phyloP scores from a whole-genome alignment of 73 alveolate species.

The Diophrys appendiculata region DNA sequence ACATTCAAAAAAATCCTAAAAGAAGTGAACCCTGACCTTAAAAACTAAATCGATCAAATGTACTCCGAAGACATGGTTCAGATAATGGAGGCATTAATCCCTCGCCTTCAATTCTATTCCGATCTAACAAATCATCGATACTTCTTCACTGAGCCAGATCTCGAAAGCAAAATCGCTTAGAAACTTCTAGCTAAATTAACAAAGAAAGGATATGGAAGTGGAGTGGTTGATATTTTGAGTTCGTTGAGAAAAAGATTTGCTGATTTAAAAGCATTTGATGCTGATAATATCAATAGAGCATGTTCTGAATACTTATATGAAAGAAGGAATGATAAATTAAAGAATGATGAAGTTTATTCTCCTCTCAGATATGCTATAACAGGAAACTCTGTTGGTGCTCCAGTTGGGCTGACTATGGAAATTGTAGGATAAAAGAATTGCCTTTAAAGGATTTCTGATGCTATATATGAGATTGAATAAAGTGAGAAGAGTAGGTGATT shows the following conservation, averaged over 20 bases:
- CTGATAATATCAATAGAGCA: constrained; percentile 25
- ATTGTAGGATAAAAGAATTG: too few species aligned
- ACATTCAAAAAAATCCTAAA: constrained; percentile 23
- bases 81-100: constrained; percentile 47
- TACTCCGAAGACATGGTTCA: constrained; percentile 19
- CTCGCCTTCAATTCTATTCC: constrained; percentile 46
- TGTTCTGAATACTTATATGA: constrained; percentile 53
- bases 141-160: constrained; percentile 59
- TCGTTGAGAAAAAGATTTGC: constrained; percentile 24
- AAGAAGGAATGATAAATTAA: too few species aligned
- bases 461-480: too few species aligned
- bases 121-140: constrained; percentile 46
- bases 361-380: too few species aligned
- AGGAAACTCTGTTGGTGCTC: too few species aligned
- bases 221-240: constrained; percentile 7
- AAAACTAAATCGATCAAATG: constrained; percentile 11
- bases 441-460: too few species aligned
- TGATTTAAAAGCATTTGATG: constrained; percentile 14
- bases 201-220: constrained; percentile 15
- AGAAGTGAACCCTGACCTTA: constrained; percentile 16
- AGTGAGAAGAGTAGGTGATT: too few species aligned
- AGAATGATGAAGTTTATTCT: too few species aligned
- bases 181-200: constrained; percentile 19
- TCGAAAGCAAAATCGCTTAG: constrained; percentile 19
- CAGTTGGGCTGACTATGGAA: too few species aligned